Percentiles rank a stretch among this genome's conserved stretches.
These are phyloP conservation scores for Fusarium hainanense DNA, from an alignment of 2,329 filamentous ascomycete species.

Conservation along the genomic window DNA sequence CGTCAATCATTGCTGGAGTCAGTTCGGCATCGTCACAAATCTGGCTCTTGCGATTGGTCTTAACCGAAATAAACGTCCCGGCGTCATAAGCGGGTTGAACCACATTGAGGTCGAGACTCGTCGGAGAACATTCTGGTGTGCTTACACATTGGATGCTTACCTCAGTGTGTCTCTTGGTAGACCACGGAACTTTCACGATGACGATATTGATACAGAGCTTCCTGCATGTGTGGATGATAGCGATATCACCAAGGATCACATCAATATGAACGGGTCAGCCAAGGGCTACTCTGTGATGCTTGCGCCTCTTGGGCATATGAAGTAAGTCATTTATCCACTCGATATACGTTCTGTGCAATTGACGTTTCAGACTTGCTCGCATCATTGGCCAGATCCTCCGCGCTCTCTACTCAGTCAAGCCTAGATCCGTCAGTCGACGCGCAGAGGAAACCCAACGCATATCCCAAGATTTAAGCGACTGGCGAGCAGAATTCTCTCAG, in stretches of 20 bases:
- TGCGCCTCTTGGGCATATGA: slow-evolving; percentile 51
- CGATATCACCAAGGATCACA: slow-evolving; percentile 35
- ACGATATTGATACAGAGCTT: slow-evolving; percentile 43
- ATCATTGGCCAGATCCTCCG: slow-evolving; percentile 52
- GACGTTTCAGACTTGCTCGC: slow-evolving; percentile 46
- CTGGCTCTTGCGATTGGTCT: slow-evolving; percentile 53
- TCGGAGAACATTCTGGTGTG: slow-evolving; percentile 43
- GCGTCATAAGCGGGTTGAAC: slow-evolving; percentile 23
- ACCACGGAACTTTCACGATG: slow-evolving; percentile 42
- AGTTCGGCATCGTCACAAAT: slow-evolving; percentile 57
- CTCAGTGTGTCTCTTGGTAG: slow-evolving; percentile 41
- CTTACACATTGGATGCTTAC: slow-evolving; percentile 42
- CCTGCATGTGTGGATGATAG: slow-evolving; percentile 40
- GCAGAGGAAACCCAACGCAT: slow-evolving; percentile 45
- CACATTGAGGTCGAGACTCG: slow-evolving; percentile 40
- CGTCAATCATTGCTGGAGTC: slow-evolving; percentile 60
- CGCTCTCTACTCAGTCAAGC: slow-evolving; percentile 51
- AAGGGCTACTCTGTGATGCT: slow-evolving; percentile 47
- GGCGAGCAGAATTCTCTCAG: slow-evolving; percentile 50
- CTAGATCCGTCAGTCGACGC: slow-evolving; percentile 45
- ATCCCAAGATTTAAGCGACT: slow-evolving; percentile 49
- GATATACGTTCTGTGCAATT: too few species aligned
- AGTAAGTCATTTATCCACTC: slow-evolving; percentile 35
- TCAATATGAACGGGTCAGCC: slow-evolving; percentile 7
- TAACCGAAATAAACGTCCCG: slow-evolving; percentile 34